Base-by-base conservation (phyloP, 1,284 basidiomycete species). In the Boletus nobilissimus region DNA sequence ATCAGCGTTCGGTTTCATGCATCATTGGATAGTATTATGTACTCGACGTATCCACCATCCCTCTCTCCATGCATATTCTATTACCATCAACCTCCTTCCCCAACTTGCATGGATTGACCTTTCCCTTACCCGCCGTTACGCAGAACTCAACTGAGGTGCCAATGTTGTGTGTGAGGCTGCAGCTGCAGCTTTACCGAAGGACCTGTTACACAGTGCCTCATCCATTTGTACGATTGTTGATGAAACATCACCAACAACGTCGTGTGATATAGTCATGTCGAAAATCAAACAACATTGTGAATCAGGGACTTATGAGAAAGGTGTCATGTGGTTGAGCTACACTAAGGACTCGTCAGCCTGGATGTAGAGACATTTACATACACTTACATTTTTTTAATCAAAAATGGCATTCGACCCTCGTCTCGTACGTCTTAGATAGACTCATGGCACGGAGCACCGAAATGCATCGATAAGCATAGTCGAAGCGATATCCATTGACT, bases 281-380 rank as follows among this genome's bases (percentile, higher is more conserved):
- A 69, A 67, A 63, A 66, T 19, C 19, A 19, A 36, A 26, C 29
- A n/a, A n/a, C n/a, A n/a, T n/a, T n/a, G n/a, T n/a, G n/a, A n/a
- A 46, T 24, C 29, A 34, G n/a, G 18, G 57, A 34, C 57, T 43
- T 67, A 26, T 8, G 34, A 40, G 19, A 43, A 60, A n/a, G 19
- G 64, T 36, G 32, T 79, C 51, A 72, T 40, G 43, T 26, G 57
- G 36, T n/a, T 40, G 51, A 7, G 34, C n/a, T 34, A 57, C 34
- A 40, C 48, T 36, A n/a, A 32, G 66, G 66, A 65, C 18, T 24
- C 8, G 54, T 39, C 19, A 60, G 69, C 57, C 46, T 10, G 26
- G 38, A 40, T 54, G 29, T n/a, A 43, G 38, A 39, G 62, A 80
- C 36, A 29, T 66, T 73, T 65, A 69, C 80, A 69, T 63, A 54